phyloP scores from a whole-genome alignment of 208 protist genomes.

The Porcisia deanei region DNA sequence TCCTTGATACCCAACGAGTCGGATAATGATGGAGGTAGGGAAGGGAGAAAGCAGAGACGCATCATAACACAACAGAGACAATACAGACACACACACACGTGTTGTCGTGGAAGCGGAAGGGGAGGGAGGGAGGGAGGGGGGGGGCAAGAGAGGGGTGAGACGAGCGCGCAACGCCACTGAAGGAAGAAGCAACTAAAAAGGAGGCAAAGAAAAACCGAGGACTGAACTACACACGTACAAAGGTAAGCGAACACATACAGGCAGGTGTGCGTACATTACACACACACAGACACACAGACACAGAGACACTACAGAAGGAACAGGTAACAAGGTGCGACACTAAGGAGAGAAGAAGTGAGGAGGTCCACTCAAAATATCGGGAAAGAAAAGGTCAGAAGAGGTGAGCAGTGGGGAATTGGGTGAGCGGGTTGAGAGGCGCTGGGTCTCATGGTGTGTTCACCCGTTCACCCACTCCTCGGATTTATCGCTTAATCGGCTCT shows the following conservation, averaged over 20 bases:
- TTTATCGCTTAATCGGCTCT: neutral
- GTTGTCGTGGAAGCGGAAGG: too few species aligned
- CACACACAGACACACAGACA: constrained; percentile 5
- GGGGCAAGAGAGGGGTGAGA: neutral
- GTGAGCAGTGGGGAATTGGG: neutral
- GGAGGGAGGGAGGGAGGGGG: neutral
- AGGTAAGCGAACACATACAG: too few species aligned
- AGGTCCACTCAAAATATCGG: neutral
- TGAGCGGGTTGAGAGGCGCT: neutral
- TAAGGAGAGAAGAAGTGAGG: neutral
- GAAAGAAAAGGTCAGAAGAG: neutral
- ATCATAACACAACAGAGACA: too few species aligned
- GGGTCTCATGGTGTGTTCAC: neutral
- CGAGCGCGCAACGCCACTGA: neutral
- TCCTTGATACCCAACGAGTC: too few species aligned
- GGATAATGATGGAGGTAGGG: too few species aligned
- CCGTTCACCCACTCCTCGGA: neutral
- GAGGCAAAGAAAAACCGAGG: neutral
- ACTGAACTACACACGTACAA: neutral
- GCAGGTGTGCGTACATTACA: neutral
- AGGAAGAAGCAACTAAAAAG: neutral
- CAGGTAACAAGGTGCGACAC: neutral
- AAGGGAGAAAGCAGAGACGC: too few species aligned
- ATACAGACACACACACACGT: too few species aligned
- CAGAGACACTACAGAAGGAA: constrained; percentile 1